Conservation (phyloP, 148 eudicot genomes). For the Heliosperma pusillum region DNA sequence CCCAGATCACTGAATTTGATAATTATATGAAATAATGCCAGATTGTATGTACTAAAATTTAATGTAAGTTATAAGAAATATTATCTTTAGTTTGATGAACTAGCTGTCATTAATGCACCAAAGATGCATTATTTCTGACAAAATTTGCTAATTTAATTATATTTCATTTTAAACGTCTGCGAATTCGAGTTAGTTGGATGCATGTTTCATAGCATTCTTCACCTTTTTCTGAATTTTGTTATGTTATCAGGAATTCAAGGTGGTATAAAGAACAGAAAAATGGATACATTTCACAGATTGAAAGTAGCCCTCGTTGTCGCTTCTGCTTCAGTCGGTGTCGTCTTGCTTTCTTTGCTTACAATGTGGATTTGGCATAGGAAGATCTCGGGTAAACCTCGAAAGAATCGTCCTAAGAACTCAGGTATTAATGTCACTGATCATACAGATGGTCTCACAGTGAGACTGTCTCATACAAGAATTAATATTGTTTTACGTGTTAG, state of each 20-base stretch:
- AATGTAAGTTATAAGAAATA: conserved; percentile 15
- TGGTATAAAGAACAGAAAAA: conserved; percentile 27
- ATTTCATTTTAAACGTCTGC: background rate
- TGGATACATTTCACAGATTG: conserved; percentile 37
- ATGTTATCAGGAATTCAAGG: conserved; percentile 37
- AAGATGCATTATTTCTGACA: conserved; percentile 17
- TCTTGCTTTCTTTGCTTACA: conserved; percentile 38
- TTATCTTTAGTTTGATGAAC: conserved; percentile 15
- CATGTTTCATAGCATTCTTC: background rate
- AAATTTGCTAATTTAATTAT: conserved; percentile 15
- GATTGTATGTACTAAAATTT: conserved; percentile 12
- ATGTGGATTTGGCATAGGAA: conserved; percentile 51
- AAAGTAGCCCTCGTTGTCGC: conserved; percentile 45
- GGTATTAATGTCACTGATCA: no score
- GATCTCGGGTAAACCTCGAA: conserved; percentile 36
- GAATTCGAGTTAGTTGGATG: conserved; percentile 16
- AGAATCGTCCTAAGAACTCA: conserved; percentile 33
- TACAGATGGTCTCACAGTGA: background rate
- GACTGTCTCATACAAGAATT: background rate
- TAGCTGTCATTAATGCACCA: conserved; percentile 7
- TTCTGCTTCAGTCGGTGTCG: conserved; percentile 40
- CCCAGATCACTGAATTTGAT: conserved; percentile 25
- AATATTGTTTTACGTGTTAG: no score
- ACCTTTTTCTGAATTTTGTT: background rate
- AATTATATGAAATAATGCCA: conserved; percentile 1